Evolutionary conservation across 352 stramenopile genomes (phyloP).

Genomic region (Pythium sp.): DNA sequence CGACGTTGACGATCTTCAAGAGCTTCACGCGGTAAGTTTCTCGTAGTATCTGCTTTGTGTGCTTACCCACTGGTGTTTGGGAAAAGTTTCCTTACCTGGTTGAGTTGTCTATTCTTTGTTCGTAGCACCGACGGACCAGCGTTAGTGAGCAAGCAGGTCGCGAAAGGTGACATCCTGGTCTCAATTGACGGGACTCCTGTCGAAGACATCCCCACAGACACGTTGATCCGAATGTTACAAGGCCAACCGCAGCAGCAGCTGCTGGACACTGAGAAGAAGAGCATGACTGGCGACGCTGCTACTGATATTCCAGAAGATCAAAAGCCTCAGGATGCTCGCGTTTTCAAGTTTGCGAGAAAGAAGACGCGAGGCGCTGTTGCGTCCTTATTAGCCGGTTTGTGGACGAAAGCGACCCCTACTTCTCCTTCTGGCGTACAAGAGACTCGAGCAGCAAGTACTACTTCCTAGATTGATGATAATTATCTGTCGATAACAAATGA

Average conservation of each 20-base stretch:
- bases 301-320: not conserved
- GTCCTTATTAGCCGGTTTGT: conserved; percentile 2
- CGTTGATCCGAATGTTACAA: conserved; percentile 24
- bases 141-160: conserved; percentile 9
- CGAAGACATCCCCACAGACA: conserved; percentile 28
- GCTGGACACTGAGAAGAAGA: not conserved
- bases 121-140: conserved; percentile 14
- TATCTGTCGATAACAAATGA: no score
- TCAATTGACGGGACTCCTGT: conserved; percentile 27
- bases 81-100: not conserved
- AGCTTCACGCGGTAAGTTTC: conserved; percentile 23
- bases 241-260: conserved; percentile 3
- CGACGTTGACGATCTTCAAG: conserved; percentile 31
- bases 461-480: not conserved
- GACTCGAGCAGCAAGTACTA: not conserved
- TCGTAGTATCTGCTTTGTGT: not conserved
- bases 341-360: conserved; percentile 8
- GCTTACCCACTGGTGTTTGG: not conserved
- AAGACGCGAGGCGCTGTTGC: not conserved
- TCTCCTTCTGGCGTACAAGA: not conserved
- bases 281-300: not conserved
- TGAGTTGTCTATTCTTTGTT: not conserved
- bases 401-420: not conserved
- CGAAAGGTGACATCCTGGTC: conserved; percentile 25
- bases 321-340: not conserved